Evolutionary conservation across 306 rosid genomes (phyloP).

Genomic region (Oemleria cerasiformis): DNA sequence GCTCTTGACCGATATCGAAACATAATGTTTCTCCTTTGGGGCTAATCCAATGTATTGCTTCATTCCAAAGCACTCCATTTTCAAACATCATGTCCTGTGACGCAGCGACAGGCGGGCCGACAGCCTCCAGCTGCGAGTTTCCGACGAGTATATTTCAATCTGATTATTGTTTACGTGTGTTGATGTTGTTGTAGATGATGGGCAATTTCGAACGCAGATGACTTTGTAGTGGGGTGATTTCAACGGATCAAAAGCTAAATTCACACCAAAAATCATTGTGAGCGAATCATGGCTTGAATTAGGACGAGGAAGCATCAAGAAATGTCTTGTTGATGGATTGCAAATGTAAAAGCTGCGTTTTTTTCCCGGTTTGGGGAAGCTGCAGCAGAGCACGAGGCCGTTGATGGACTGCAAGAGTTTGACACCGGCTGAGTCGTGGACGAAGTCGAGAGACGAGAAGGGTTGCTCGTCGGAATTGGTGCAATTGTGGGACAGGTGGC

Average conservation of each 20-base stretch:
- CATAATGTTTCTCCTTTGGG: neutral
- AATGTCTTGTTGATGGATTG: slow-evolving; percentile 24
- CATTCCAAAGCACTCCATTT: slow-evolving; percentile 33
- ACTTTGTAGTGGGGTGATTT: slow-evolving; percentile 30
- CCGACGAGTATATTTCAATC: slow-evolving; percentile 24
- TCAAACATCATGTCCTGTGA: slow-evolving; percentile 3
- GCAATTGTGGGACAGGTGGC: neutral
- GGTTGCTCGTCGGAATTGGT: slow-evolving; percentile 8
- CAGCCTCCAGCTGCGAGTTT: neutral
- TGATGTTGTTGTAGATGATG: neutral
- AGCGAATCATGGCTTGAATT: neutral
- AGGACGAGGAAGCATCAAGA: slow-evolving; percentile 9
- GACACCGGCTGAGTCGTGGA: slow-evolving; percentile 9
- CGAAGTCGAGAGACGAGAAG: slow-evolving; percentile 11
- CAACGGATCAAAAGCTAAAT: slow-evolving; percentile 23
- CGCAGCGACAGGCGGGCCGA: slow-evolving; percentile 4
- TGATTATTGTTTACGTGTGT: neutral
- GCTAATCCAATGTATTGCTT: slow-evolving; percentile 31
- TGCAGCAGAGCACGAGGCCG: slow-evolving; percentile 22
- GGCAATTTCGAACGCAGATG: slow-evolving; percentile 5
- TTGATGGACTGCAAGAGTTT: slow-evolving; percentile 22
- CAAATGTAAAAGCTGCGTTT: slow-evolving; percentile 16
- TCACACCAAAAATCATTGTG: neutral
- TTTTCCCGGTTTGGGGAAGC: neutral
- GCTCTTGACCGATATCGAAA: slow-evolving; percentile 19